Conservation (phyloP, 2,329 filamentous ascomycete genomes). For the Neoarthrinium moseri region DNA sequence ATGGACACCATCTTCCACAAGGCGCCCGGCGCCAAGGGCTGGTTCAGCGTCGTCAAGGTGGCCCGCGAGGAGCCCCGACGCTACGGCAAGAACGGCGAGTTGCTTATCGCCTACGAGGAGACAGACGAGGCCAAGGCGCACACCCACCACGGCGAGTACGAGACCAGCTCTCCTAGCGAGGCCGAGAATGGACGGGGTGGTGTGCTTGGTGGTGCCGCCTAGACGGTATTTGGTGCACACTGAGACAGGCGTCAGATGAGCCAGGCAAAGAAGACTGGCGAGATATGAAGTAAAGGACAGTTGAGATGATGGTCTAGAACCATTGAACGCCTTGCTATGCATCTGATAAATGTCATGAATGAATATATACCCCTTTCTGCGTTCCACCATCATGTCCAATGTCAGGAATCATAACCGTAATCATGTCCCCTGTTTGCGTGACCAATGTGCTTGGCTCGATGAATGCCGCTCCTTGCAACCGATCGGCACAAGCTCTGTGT, state of each 20-base stretch:
- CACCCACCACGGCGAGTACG: slow-evolving; percentile 6
- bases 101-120: slow-evolving; percentile 47
- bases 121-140: slow-evolving; percentile 35
- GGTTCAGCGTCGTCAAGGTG: slow-evolving; percentile 39
- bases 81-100: slow-evolving; percentile 59
- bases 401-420: too few relatives aligned
- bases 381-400: not conserved
- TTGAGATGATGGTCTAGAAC: not conserved
- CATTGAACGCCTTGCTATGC: slow-evolving; percentile 5
- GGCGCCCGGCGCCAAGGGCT: slow-evolving; percentile 40
- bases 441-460: too few relatives aligned
- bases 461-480: too few relatives aligned
- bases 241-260: not conserved
- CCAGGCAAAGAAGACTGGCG: not conserved
- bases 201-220: not conserved
- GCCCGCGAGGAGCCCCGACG: slow-evolving; percentile 49
- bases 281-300: not conserved
- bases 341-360: slow-evolving; percentile 5
- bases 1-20: slow-evolving; percentile 66
- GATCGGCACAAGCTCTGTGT: too few relatives aligned
- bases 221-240: not conserved
- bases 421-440: too few relatives aligned
- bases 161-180: not conserved
- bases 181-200: not conserved
- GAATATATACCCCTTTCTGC: not conserved